These are phyloP conservation scores for Neurospora sp. DNA, from an alignment of 495 filamentous ascomycete species.

Conservation along the genomic window DNA sequence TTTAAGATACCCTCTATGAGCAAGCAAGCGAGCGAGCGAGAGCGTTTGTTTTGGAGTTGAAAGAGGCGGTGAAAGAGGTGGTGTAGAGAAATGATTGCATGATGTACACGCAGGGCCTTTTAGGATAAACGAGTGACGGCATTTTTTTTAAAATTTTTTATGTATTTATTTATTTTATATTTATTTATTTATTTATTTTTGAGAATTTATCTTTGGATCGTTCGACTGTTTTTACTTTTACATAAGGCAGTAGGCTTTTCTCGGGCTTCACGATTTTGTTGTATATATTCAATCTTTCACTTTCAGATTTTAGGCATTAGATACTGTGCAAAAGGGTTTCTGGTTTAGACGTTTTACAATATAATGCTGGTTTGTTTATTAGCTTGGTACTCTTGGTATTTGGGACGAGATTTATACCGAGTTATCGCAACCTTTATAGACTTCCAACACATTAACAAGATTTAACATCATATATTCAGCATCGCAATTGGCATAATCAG, in stretches of 20 bases:
- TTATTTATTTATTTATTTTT: no score
- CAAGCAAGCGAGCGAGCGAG: neutral
- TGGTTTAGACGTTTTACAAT: neutral
- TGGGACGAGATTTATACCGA: no score
- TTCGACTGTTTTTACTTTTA: no score
- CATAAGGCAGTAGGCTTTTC: neutral
- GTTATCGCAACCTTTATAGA: no score
- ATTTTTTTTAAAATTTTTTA: no score
- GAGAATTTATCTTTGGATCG: neutral
- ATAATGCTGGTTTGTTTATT: no score
- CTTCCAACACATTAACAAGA: no score
- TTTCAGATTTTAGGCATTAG: neutral
- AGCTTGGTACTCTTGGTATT: no score
- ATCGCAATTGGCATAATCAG: no score
- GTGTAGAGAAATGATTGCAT: neutral
- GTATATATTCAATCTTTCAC: neutral
- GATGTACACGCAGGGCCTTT: neutral
- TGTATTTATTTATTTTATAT: no score
- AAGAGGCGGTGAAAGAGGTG: neutral
- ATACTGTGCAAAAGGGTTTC: neutral
- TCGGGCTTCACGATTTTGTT: neutral
- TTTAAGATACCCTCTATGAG: neutral
- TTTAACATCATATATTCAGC: no score
- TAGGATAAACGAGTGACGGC: neutral
- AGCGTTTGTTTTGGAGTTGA: neutral